These are phyloP conservation scores for Hypericum androsaemum DNA, from an alignment of 345 rosid genomes.

Conservation along the genomic window DNA sequence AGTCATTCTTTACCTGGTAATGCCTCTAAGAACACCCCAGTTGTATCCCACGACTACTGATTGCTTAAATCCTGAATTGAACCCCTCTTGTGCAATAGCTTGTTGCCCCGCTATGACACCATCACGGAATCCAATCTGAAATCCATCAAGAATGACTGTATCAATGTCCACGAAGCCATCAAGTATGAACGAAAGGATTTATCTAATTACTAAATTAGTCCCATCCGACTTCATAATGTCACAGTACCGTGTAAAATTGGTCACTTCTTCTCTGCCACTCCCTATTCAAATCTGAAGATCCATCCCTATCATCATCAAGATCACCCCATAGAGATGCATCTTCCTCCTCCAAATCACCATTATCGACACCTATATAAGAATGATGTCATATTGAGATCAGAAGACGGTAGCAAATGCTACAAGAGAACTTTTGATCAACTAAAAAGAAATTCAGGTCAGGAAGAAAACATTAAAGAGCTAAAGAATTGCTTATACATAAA, in stretches of 20 bases:
- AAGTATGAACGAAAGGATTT: neutral
- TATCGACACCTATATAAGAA: conserved; percentile 20
- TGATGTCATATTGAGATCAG: no score
- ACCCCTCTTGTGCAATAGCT: conserved; percentile 70
- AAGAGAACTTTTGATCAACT: no score
- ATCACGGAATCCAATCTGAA: conserved; percentile 71
- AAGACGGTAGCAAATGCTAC: no score
- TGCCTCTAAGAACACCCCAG: conserved; percentile 72
- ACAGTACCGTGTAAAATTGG: conserved; percentile 38
- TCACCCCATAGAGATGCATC: conserved; percentile 37
- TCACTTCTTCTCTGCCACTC: conserved; percentile 37
- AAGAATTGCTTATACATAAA: no score
- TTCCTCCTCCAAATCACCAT: conserved; percentile 17
- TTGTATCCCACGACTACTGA: conserved; percentile 54
- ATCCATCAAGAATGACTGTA: conserved; percentile 1
- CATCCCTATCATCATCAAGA: conserved; percentile 36
- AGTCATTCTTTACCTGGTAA: conserved; percentile 41
- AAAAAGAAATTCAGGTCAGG: no score
- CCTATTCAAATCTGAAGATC: conserved; percentile 27
- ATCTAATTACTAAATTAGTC: neutral
- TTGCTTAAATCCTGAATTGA: conserved; percentile 58
- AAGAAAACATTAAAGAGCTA: no score
- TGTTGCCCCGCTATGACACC: conserved; percentile 72
- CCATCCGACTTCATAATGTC: neutral
- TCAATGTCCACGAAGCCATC: conserved; percentile 1